Evolutionary conservation across 176 grass and related monocot genomes (phyloP).

Genomic region (Guadua angustifolia): DNA sequence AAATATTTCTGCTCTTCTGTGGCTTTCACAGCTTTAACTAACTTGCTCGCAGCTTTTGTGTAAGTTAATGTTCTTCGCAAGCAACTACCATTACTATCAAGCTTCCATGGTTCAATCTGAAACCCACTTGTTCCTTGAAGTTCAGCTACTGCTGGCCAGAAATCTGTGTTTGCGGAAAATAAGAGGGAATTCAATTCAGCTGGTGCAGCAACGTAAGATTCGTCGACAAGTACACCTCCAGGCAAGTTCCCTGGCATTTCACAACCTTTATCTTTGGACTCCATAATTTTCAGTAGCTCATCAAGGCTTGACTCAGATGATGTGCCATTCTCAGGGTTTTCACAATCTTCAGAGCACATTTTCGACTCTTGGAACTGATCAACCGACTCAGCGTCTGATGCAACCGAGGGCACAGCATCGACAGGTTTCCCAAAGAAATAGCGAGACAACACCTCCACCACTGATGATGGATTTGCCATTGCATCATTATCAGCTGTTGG

Average conservation of each 20-base stretch:
- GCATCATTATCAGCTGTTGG: constrained; percentile 24
- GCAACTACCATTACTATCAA: constrained; percentile 56
- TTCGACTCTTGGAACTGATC: constrained; percentile 54
- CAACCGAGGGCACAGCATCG: not conserved
- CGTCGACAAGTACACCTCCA: constrained; percentile 74
- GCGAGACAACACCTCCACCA: constrained; percentile 60
- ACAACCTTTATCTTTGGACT: constrained; percentile 68
- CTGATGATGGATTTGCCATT: constrained; percentile 40
- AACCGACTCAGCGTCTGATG: constrained; percentile 43
- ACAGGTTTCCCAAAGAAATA: constrained; percentile 57
- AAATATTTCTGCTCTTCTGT: constrained; percentile 88
- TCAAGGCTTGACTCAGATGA: constrained; percentile 54
- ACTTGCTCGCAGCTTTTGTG: constrained; percentile 81
- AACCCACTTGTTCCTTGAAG: constrained; percentile 83
- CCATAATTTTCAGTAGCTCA: constrained; percentile 77
- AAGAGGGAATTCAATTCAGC: constrained; percentile 75
- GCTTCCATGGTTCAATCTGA: constrained; percentile 81
- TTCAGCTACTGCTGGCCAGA: constrained; percentile 80
- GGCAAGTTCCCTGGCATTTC: constrained; percentile 73
- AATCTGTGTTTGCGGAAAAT: constrained; percentile 75
- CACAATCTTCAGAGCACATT: constrained; percentile 39
- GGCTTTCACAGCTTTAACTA: constrained; percentile 89
- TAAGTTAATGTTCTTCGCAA: constrained; percentile 76
- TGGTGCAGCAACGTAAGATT: constrained; percentile 66
- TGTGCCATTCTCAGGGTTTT: constrained; percentile 27